phyloP scores from a whole-genome alignment of 2,329 filamentous ascomycete species.

The Cercospora sesami region DNA sequence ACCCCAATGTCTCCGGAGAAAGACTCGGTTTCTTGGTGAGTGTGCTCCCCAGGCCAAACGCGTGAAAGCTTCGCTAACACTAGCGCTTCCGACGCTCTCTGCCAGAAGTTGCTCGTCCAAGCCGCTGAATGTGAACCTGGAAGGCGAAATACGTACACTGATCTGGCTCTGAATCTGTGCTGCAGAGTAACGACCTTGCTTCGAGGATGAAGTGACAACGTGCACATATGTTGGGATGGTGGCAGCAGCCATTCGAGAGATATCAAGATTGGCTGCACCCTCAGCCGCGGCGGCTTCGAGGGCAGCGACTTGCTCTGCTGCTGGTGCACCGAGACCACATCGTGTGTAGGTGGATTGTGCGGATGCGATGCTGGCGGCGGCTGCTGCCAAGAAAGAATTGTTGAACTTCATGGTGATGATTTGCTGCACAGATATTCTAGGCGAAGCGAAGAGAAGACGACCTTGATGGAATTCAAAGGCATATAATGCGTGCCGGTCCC shows the following conservation, averaged over 20 bases:
- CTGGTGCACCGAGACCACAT: conserved; percentile 4
- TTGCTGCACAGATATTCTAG: background rate
- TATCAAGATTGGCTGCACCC: background rate
- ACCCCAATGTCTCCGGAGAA: background rate
- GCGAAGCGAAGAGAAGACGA: background rate
- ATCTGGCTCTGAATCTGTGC: conserved; percentile 19
- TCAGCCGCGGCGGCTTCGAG: conserved; percentile 6
- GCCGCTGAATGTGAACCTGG: background rate
- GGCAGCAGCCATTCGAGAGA: background rate
- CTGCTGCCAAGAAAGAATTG: conserved; percentile 4
- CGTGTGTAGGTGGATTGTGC: conserved; percentile 4
- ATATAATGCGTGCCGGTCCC: conserved; percentile 1
- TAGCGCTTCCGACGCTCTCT: background rate
- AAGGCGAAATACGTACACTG: background rate
- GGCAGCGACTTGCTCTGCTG: conserved; percentile 2
- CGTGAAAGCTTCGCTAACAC: background rate
- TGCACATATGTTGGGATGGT: conserved; percentile 40
- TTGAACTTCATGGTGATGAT: conserved; percentile 3
- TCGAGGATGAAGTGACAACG: conserved; percentile 40
- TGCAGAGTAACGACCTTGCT: conserved; percentile 19
- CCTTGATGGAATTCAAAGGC: conserved; percentile 5
- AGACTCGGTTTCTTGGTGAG: background rate
- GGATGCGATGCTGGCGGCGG: conserved; percentile 7
- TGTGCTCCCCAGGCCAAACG: background rate
- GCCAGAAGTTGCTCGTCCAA: background rate